Conservation (phyloP, 208 protist genomes). For the Wallacemonas collosoma region DNA sequence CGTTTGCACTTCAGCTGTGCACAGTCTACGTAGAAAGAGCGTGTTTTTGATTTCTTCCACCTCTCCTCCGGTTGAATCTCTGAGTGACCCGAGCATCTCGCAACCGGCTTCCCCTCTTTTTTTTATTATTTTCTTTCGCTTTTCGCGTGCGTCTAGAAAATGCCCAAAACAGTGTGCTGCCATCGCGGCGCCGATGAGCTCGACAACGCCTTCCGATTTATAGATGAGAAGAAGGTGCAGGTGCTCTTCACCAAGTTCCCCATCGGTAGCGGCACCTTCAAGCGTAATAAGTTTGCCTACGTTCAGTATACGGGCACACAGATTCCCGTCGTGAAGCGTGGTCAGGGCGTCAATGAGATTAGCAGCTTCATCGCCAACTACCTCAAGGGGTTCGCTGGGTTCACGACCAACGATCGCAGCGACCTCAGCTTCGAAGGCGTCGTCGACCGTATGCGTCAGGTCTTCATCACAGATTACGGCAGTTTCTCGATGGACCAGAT, state of each 20-base stretch:
- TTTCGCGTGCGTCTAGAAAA: conserved; percentile 15
- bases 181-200: conserved; percentile 62
- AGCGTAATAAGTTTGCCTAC: conserved; percentile 86
- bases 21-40: too few relatives aligned
- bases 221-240: conserved; percentile 80
- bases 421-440: conserved; percentile 64
- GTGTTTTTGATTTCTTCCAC: too few relatives aligned
- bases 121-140: background rate
- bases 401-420: conserved; percentile 67
- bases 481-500: conserved; percentile 79
- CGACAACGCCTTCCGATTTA: conserved; percentile 56
- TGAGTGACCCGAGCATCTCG: too few relatives aligned
- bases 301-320: conserved; percentile 76
- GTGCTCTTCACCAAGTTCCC: conserved; percentile 82
- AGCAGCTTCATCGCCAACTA: conserved; percentile 48
- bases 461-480: conserved; percentile 80
- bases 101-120: background rate
- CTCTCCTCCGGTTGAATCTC: too few relatives aligned
- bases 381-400: conserved; percentile 57
- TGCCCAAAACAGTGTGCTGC: conserved; percentile 61
- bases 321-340: conserved; percentile 78
- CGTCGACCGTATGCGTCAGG: conserved; percentile 61
- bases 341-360: conserved; percentile 67
- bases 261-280: conserved; percentile 83
- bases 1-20: too few relatives aligned